Conservation (phyloP, 1,284 basidiomycete genomes). For the Volvariella volvacea region DNA sequence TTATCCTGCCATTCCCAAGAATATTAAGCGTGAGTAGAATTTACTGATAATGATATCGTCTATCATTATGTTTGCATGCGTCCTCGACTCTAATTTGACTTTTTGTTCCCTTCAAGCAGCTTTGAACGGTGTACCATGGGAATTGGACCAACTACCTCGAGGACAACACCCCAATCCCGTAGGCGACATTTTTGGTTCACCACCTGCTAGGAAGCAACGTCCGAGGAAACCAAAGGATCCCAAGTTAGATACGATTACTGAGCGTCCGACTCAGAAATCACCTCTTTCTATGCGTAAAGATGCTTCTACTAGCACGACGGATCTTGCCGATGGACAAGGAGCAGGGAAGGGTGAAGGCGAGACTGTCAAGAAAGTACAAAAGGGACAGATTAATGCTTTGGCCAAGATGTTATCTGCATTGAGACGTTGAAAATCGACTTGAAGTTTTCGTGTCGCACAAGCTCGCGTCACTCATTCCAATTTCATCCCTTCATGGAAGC, state of each 20-base stretch:
- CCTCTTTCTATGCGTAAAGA: slow-evolving; percentile 39
- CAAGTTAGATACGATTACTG: slow-evolving; percentile 66
- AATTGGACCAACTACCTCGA: slow-evolving; percentile 58
- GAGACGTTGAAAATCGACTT: slow-evolving; percentile 39
- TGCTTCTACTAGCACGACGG: slow-evolving; percentile 63
- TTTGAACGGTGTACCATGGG: slow-evolving; percentile 70
- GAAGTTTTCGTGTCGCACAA: slow-evolving; percentile 8
- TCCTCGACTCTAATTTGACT: slow-evolving; percentile 1
- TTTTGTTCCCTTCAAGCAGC: slow-evolving; percentile 31
- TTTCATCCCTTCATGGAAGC: no score
- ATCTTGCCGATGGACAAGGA: slow-evolving; percentile 33
- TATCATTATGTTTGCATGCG: slow-evolving; percentile 6
- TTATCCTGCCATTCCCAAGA: slow-evolving; percentile 47
- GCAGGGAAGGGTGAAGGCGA: slow-evolving; percentile 38
- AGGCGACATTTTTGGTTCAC: slow-evolving; percentile 54
- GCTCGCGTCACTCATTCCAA: not conserved
- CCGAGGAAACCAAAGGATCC: slow-evolving; percentile 59
- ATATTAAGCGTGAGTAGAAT: slow-evolving; percentile 67
- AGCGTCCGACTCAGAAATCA: slow-evolving; percentile 45
- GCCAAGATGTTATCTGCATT: slow-evolving; percentile 80
- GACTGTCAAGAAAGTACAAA: slow-evolving; percentile 72
- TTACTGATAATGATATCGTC: slow-evolving; percentile 9
- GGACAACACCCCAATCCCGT: slow-evolving; percentile 53
- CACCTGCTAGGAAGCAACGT: slow-evolving; percentile 57
- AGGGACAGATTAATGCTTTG: slow-evolving; percentile 75